These are phyloP conservation scores for Litsea cubeba DNA, from an alignment of 164 flowering plant species.

Conservation along the genomic window DNA sequence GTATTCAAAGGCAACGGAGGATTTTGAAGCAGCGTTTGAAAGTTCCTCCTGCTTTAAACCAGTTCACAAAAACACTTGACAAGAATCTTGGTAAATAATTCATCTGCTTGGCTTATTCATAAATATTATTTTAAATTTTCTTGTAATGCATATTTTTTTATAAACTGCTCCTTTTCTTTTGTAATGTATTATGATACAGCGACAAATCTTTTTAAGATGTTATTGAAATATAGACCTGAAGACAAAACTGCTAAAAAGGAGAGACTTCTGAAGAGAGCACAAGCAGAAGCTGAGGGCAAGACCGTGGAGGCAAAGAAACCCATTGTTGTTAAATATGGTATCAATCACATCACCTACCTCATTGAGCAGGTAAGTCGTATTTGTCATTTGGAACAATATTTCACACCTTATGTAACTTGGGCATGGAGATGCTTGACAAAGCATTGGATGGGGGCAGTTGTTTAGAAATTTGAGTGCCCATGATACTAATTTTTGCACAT, in stretches of 20 bases:
- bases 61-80: conserved; percentile 30
- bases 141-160: neutral
- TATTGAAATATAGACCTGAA: conserved; percentile 23
- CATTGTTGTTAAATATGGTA: conserved; percentile 29
- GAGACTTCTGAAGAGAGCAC: conserved; percentile 28
- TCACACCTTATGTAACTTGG: neutral
- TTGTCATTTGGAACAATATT: neutral
- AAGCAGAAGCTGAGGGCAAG: conserved; percentile 28
- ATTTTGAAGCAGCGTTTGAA: conserved; percentile 27
- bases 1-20: conserved; percentile 29
- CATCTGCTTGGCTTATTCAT: conserved; percentile 6
- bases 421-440: neutral
- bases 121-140: neutral
- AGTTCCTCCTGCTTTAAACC: conserved; percentile 33
- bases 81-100: conserved; percentile 23
- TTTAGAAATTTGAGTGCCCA: too few relatives aligned
- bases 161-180: too few relatives aligned
- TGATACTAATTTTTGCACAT: too few relatives aligned
- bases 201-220: conserved; percentile 28
- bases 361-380: conserved; percentile 43
- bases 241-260: conserved; percentile 34
- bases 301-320: conserved; percentile 26
- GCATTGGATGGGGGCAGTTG: too few relatives aligned
- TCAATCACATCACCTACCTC: conserved; percentile 30
- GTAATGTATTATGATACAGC: conserved; percentile 12